Evolutionary conservation across 805 yeast genomes (phyloP).

Genomic region (Suhomyces kilbournensis): DNA sequence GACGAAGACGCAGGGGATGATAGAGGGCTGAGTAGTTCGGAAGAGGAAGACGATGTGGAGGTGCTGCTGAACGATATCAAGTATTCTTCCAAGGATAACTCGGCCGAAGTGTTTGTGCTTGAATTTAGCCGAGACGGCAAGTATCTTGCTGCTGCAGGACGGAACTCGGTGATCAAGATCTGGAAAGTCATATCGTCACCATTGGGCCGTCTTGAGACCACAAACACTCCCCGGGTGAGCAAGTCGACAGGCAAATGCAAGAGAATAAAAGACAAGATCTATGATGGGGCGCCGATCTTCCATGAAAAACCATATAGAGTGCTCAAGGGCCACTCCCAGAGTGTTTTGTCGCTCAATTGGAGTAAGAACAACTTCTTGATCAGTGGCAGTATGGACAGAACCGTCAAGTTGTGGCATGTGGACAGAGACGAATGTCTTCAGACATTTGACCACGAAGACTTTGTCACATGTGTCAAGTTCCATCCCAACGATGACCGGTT

Average conservation of each 20-base stretch:
- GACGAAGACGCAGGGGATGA: neutral
- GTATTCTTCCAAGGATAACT: conserved; percentile 17
- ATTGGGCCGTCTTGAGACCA: conserved; percentile 55
- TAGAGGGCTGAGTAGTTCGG: conserved; percentile 2
- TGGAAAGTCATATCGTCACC: conserved; percentile 83
- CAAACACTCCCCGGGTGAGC: conserved; percentile 16
- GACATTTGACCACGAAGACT: conserved; percentile 70
- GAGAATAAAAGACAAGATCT: conserved; percentile 11
- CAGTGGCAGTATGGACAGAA: conserved; percentile 80
- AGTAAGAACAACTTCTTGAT: conserved; percentile 78
- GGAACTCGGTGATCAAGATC: conserved; percentile 61
- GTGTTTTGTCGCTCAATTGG: conserved; percentile 81
- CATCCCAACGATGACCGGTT: conserved; percentile 87
- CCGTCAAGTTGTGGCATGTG: conserved; percentile 83
- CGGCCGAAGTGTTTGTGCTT: conserved; percentile 65
- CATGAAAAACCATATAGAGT: conserved; percentile 59
- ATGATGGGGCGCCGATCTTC: conserved; percentile 71
- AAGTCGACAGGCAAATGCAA: conserved; percentile 7
- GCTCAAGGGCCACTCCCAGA: conserved; percentile 65
- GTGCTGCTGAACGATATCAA: conserved; percentile 1
- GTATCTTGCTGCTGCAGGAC: conserved; percentile 80
- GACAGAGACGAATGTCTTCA: conserved; percentile 62
- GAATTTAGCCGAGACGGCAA: conserved; percentile 78
- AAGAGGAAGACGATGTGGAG: conserved; percentile 2
- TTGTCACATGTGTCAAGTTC: conserved; percentile 75